Percentiles rank a stretch among this genome's conserved stretches.
Conservation (phyloP, 768 basidiomycete species). For the Rhodocollybia butyracea region DNA sequence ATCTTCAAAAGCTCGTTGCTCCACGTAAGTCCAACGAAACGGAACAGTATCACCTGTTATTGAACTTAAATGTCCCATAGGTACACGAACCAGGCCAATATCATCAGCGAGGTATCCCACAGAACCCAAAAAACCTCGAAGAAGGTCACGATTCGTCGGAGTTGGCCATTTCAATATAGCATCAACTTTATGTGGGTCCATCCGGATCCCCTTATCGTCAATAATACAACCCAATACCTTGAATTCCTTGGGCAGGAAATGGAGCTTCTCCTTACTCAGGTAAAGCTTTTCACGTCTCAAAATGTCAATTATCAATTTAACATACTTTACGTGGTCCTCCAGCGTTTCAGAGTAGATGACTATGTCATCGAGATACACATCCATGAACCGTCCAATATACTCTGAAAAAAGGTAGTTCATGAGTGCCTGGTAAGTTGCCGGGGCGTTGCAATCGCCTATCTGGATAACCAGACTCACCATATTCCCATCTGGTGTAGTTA, state of each 20-base stretch:
- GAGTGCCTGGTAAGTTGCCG: conserved; percentile 31
- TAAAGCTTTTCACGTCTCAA: conserved; percentile 26
- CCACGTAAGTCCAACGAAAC: conserved; percentile 1
- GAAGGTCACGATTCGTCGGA: conserved; percentile 20
- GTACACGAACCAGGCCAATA: conserved; percentile 19
- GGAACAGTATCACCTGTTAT: conserved; percentile 3
- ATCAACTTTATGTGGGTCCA: conserved; percentile 34
- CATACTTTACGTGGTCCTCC: conserved; percentile 23
- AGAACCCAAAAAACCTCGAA: conserved; percentile 27
- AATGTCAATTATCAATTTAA: conserved; percentile 23
- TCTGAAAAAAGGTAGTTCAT: conserved; percentile 29
- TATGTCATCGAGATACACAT: conserved; percentile 36
- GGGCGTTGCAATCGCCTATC: conserved; percentile 24
- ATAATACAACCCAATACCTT: conserved; percentile 28
- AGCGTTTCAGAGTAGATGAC: conserved; percentile 31
- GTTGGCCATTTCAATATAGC: conserved; percentile 21
- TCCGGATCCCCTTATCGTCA: conserved; percentile 17
- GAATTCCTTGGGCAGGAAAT: conserved; percentile 20
- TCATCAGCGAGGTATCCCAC: conserved; percentile 28
- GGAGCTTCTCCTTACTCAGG: conserved; percentile 25
- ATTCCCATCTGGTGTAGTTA: conserved; percentile 28
- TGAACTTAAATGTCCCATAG: conserved; percentile 22
- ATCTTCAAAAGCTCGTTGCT: conserved; percentile 3
- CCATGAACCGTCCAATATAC: conserved; percentile 26
- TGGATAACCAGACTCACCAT: conserved; percentile 28